Percentiles rank a stretch among this genome's conserved stretches.
phyloP scores from a whole-genome alignment of 345 rosid genomes.

The Citrus cavaleriei region DNA sequence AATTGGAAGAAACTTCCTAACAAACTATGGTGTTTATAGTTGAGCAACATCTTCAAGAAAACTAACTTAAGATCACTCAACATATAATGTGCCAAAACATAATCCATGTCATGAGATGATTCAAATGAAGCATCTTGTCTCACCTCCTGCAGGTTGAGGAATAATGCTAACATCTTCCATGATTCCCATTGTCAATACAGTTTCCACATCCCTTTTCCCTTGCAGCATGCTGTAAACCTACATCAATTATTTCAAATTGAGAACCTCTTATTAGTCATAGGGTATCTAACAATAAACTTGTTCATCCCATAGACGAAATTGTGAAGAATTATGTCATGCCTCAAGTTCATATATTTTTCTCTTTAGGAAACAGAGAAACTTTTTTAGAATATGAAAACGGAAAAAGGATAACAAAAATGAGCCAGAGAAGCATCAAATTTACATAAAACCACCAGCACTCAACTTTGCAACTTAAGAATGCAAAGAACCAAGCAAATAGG shows the following conservation, averaged over 20 bases:
- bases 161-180: conserved; percentile 97
- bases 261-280: conserved; percentile 1
- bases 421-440: too few species aligned
- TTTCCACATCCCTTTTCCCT: conserved; percentile 93
- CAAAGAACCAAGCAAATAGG: not conserved
- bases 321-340: not conserved
- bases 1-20: not conserved
- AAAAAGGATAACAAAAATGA: too few species aligned
- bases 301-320: not conserved
- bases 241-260: conserved; percentile 13
- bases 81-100: not conserved
- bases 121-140: conserved; percentile 8
- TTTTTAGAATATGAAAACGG: too few species aligned
- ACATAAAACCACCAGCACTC: not conserved
- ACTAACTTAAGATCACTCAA: not conserved
- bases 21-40: not conserved
- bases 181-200: conserved; percentile 92
- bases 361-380: too few species aligned
- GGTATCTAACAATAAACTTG: not conserved
- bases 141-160: conserved; percentile 98
- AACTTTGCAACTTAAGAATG: not conserved
- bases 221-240: conserved; percentile 96
- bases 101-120: not conserved
- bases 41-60: not conserved
- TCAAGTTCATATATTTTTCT: too few species aligned